Evolutionary conservation across 768 basidiomycete species (phyloP), one percentile per base, ranked within the genome.

Genomic region (Brasilioporus rufonigricans): DNA sequence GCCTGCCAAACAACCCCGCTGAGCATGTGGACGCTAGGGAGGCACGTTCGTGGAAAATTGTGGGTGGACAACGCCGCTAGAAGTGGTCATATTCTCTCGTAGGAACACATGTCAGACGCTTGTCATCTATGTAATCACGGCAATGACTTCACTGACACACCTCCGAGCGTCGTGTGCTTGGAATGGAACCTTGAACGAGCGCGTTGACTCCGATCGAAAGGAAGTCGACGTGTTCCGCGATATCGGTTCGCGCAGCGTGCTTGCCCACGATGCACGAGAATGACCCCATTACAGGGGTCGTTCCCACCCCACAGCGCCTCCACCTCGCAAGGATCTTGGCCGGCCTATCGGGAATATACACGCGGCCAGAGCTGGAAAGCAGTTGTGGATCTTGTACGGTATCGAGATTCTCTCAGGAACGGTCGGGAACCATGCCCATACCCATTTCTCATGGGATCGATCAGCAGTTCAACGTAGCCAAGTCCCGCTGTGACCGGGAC

Each of bases 371-470:
- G 21, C 31, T 39, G 21, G 24, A 16, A 77, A 77, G 55, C 67
- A 75, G 38, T 74, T 64, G 31, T 74, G 73, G 44, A 77, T 63
- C 51, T 56, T 69, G 44, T 74, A 66, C 16, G 72, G 64, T n/a
- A 62, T 58, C 55, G 75, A 44, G 44, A 43, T 44, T 5, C 1
- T n/a, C 27, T 33, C 33, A 49, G 46, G 49, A 51, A 55, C 53
- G 21, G 5, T 24, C 29, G 61, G 23, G 27, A 31, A 56, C n/a
- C 60, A 56, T 29, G 56, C 61, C 40, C 70, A 16, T 19, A 59
- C 5, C 71, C 19, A 55, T 31, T 69, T 71, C 59, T 66, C 66
- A 52, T 53, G 56, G 16, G 36, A n/a, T 38, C 38, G 48, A 54
- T 58, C 56, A 48, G 44, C 44, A 23, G 52, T 18, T 16, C 53